A percentile compares a stretch with the other conserved stretches of the same genome.
phyloP scores from a whole-genome alignment of 2,329 filamentous ascomycete genomes.

The Ilyonectria robusta region DNA sequence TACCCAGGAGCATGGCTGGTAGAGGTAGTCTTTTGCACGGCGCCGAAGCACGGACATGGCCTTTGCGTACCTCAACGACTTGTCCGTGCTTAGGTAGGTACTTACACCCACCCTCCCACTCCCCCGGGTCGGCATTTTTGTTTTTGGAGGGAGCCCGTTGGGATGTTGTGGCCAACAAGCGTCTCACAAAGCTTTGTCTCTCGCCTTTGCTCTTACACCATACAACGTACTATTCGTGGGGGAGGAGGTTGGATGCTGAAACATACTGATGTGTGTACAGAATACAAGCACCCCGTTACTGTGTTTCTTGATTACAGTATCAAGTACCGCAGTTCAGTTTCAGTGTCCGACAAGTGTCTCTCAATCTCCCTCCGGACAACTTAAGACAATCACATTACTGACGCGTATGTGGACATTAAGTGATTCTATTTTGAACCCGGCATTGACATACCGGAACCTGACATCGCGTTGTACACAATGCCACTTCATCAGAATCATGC shows the following conservation, averaged over 20 bases:
- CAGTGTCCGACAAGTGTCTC: slow-evolving; percentile 5
- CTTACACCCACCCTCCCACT: slow-evolving; percentile 7
- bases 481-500: slow-evolving; percentile 35
- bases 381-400: slow-evolving; percentile 20
- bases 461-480: slow-evolving; percentile 39
- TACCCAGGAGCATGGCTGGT: not conserved
- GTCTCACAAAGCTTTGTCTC: not conserved
- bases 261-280: not conserved
- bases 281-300: not conserved
- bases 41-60: slow-evolving; percentile 33
- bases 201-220: not conserved
- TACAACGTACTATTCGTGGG: not conserved
- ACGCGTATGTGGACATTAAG: not conserved
- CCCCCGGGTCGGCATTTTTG: slow-evolving; percentile 8
- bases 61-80: slow-evolving; percentile 9
- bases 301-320: not conserved
- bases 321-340: not conserved
- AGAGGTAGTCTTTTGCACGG: slow-evolving; percentile 2
- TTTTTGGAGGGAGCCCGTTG: slow-evolving; percentile 7
- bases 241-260: not conserved
- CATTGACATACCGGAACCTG: slow-evolving; percentile 15
- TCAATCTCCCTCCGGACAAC: not conserved
- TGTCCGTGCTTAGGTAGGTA: not conserved
- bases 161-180: slow-evolving; percentile 4
- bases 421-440: slow-evolving; percentile 23